phyloP scores from a whole-genome alignment of 2,329 filamentous ascomycete genomes.

The Xylaria sp. region DNA sequence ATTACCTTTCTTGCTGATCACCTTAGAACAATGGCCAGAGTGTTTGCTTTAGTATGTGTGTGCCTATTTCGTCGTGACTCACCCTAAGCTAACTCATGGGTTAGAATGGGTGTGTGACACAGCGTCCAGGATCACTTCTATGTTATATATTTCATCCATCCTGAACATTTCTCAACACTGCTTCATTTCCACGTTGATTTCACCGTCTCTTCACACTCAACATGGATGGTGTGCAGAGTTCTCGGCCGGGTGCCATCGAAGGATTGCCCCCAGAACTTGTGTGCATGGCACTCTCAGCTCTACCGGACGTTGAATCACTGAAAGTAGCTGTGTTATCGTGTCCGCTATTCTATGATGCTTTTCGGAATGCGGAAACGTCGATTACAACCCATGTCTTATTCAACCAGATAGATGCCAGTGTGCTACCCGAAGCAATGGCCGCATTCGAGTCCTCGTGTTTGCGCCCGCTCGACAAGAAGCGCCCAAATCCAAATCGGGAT shows the following conservation, averaged over 20 bases:
- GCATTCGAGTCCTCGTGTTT: constrained; percentile 7
- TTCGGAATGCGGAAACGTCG: constrained; percentile 4
- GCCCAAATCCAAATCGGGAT: neutral
- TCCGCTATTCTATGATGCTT: constrained; percentile 19
- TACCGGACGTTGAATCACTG: constrained; percentile 25
- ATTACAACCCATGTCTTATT: constrained; percentile 20
- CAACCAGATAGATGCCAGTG: constrained; percentile 22
- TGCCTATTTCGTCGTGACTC: too few species aligned
- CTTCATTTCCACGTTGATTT: neutral
- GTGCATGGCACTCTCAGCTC: neutral
- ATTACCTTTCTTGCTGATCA: too few species aligned
- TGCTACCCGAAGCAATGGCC: constrained; percentile 26
- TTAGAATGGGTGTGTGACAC: neutral
- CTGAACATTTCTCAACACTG: neutral
- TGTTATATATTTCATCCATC: neutral
- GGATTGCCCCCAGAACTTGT: constrained; percentile 10
- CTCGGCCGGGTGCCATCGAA: constrained; percentile 5
- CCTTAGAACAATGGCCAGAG: too few species aligned
- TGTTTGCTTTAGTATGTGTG: too few species aligned
- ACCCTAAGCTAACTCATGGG: too few species aligned
- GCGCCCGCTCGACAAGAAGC: neutral
- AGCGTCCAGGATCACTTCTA: neutral
- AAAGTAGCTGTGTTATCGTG: constrained; percentile 22
- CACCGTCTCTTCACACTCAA: neutral
- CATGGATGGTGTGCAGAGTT: constrained; percentile 7